phyloP scores from a whole-genome alignment of 192 early-diverging fungal genomes.

The Coemansia sp. region DNA sequence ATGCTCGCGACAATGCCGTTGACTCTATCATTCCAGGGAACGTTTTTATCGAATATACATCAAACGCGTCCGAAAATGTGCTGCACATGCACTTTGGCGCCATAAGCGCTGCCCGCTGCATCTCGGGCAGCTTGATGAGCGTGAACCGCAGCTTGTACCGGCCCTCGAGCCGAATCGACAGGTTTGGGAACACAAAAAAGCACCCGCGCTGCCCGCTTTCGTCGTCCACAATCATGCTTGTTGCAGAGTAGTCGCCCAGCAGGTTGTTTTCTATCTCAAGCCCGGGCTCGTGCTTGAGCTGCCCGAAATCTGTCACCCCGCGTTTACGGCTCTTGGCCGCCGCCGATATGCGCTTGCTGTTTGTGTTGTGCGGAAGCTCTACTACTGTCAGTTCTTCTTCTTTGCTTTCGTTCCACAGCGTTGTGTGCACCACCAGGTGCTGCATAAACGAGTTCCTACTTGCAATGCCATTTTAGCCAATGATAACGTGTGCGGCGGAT shows the following conservation, averaged over 20 bases:
- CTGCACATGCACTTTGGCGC: constrained; percentile 57
- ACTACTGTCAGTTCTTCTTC: constrained; percentile 45
- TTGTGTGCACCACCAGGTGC: constrained; percentile 55
- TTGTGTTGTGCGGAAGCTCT: constrained; percentile 49
- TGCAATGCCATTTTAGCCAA: not conserved
- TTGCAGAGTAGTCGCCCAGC: constrained; percentile 43
- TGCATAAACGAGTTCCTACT: constrained; percentile 41
- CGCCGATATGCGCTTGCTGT: constrained; percentile 53
- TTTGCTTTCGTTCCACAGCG: constrained; percentile 36
- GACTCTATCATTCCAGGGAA: constrained; percentile 88
- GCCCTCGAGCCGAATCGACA: constrained; percentile 73
- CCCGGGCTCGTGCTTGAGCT: constrained; percentile 22
- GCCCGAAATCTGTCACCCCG: constrained; percentile 46
- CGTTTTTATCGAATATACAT: constrained; percentile 79
- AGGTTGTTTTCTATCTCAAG: constrained; percentile 50
- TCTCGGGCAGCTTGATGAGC: constrained; percentile 67
- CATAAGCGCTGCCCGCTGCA: constrained; percentile 52
- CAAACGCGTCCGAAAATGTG: constrained; percentile 66
- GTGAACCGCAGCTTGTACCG: constrained; percentile 69
- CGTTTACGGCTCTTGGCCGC: constrained; percentile 54
- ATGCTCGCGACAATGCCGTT: constrained; percentile 68
- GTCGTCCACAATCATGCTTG: constrained; percentile 47
- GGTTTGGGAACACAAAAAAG: constrained; percentile 78
- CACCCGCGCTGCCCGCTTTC: constrained; percentile 61
- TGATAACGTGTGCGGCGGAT: not conserved